Conservation (phyloP, 768 basidiomycete genomes). For the Daedaleopsis nitida region DNA sequence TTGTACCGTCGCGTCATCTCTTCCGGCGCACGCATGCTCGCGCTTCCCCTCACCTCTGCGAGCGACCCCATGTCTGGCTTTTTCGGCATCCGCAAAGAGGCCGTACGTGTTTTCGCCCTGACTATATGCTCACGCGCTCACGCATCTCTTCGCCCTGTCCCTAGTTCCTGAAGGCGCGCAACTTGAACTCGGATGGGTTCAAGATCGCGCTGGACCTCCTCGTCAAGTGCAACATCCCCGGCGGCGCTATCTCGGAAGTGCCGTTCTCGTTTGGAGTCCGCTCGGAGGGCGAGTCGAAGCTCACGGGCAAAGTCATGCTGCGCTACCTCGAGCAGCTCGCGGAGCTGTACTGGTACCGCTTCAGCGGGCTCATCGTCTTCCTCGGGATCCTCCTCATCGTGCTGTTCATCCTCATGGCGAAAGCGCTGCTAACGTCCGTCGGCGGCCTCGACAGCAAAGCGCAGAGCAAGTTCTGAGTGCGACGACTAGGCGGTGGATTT, state of each 20-base stretch:
- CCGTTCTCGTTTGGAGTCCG: conserved; percentile 34
- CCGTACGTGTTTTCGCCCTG: conserved; percentile 16
- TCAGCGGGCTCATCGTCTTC: conserved; percentile 25
- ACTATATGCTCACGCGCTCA: neutral
- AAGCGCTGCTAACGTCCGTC: conserved; percentile 3
- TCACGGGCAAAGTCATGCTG: conserved; percentile 33
- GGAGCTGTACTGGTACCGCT: conserved; percentile 33
- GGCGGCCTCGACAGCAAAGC: conserved; percentile 13
- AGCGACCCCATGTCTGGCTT: conserved; percentile 36
- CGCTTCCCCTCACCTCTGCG: conserved; percentile 30
- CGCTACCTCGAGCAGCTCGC: conserved; percentile 32
- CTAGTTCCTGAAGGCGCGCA: conserved; percentile 31
- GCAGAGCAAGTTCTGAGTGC: conserved; percentile 12
- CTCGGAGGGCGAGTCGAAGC: conserved; percentile 32
- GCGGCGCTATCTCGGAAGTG: conserved; percentile 30
- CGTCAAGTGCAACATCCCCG: conserved; percentile 29
- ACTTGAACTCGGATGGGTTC: conserved; percentile 32
- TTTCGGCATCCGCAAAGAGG: conserved; percentile 32
- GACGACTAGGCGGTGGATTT: neutral
- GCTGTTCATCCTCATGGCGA: conserved; percentile 13
- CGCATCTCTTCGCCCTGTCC: neutral
- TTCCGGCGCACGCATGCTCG: conserved; percentile 30
- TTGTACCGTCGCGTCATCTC: conserved; percentile 34
- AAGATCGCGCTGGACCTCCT: conserved; percentile 35
- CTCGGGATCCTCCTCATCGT: conserved; percentile 16